Conservation (phyloP, 495 filamentous ascomycete species). For the Durotheca rogersii region DNA sequence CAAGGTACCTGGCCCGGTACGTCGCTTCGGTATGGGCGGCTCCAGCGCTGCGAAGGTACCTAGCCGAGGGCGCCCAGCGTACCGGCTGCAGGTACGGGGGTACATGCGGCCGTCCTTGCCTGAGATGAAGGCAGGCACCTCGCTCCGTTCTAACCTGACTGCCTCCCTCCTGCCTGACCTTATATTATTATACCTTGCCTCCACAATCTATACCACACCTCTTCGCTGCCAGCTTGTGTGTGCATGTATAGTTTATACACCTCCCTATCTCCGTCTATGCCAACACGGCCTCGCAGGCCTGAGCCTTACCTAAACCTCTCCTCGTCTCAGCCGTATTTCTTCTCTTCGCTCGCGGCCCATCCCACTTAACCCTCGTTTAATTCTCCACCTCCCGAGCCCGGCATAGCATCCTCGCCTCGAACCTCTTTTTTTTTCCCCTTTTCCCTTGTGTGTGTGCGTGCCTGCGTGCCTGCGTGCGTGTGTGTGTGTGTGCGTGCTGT, state of each 20-base stretch:
- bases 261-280: conserved; percentile 7
- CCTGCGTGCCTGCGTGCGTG: no score
- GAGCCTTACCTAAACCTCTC: neutral
- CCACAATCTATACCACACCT: conserved; percentile 16
- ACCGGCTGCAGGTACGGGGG: no score
- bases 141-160: neutral
- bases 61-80: no score
- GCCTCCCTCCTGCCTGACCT: conserved; percentile 17
- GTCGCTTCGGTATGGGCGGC: no score
- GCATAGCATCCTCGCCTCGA: conserved; percentile 15
- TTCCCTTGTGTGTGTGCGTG: conserved; percentile 7
- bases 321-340: conserved; percentile 21
- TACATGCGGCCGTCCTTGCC: no score
- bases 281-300: no score
- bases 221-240: conserved; percentile 33
- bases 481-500: neutral
- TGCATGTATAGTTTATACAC: no score
- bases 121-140: no score
- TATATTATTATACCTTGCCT: no score
- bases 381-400: conserved; percentile 20
- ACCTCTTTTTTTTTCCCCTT: conserved; percentile 1
- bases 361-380: conserved; percentile 23
- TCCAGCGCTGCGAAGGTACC: no score
- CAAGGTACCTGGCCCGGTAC: neutral
- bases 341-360: conserved; percentile 28